A percentile compares a stretch with the other conserved stretches of the same genome.
Conservation (phyloP, 2,329 filamentous ascomycete genomes). For the Cercospora citrullina region DNA sequence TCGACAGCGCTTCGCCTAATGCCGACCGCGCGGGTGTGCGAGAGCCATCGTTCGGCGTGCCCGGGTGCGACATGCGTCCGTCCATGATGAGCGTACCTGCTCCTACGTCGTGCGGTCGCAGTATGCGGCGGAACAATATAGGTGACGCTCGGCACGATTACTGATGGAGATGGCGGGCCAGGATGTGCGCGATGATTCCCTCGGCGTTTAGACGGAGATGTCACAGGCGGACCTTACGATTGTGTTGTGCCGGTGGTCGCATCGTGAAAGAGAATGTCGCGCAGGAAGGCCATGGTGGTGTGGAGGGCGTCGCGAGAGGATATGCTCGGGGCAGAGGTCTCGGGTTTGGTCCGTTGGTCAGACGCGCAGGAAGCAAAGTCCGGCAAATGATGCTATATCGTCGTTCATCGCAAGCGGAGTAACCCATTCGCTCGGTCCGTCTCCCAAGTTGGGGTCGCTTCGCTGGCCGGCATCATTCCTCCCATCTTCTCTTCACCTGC, state of each 20-base stretch:
- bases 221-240: slow-evolving; percentile 4
- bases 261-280: slow-evolving; percentile 2
- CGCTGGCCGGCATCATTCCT: slow-evolving; percentile 2
- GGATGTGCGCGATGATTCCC: neutral
- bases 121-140: neutral
- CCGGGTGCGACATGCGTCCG: slow-evolving; percentile 22
- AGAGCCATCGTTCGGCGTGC: slow-evolving; percentile 24
- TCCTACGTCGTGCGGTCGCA: neutral
- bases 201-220: slow-evolving; percentile 10
- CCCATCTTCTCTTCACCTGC: neutral
- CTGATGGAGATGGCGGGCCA: neutral
- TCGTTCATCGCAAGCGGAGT: slow-evolving; percentile 2
- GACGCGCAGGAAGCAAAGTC: slow-evolving; percentile 2
- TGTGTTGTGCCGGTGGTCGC: neutral
- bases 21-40: slow-evolving; percentile 22
- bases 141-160: slow-evolving; percentile 1
- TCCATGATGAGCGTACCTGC: slow-evolving; percentile 5
- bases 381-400: slow-evolving; percentile 5
- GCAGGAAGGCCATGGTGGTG: neutral
- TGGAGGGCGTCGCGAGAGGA: neutral
- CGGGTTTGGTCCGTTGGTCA: neutral
- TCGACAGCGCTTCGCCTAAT: slow-evolving; percentile 35
- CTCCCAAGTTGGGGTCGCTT: slow-evolving; percentile 1
- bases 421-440: slow-evolving; percentile 2
- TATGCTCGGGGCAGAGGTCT: neutral